A percentile compares a stretch with the other conserved stretches of the same genome.
phyloP scores from a whole-genome alignment of 1,284 basidiomycete genomes.

The Exobasidium cylindrosporum region DNA sequence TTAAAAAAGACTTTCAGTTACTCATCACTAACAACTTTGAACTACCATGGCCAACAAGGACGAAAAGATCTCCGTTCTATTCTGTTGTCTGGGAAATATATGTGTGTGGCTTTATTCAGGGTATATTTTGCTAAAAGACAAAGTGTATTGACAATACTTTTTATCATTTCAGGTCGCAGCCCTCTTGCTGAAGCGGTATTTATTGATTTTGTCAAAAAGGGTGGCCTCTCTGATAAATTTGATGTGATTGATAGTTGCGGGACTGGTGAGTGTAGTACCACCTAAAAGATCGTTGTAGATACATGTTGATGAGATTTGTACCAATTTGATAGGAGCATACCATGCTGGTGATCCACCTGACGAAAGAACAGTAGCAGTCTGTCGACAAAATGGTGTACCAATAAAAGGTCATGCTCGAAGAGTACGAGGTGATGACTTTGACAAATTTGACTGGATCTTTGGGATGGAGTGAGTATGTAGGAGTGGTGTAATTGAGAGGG shows the following conservation, averaged over 20 bases:
- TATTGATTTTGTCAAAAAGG: conserved; percentile 25
- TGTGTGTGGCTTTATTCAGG: conserved; percentile 26
- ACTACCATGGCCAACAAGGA: neutral
- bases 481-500: too few species aligned
- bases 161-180: conserved; percentile 8
- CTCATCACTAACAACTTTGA: too few species aligned
- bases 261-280: conserved; percentile 33
- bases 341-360: conserved; percentile 38
- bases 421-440: conserved; percentile 54
- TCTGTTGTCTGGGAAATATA: conserved; percentile 52
- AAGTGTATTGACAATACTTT: neutral
- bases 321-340: neutral
- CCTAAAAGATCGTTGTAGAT: too few species aligned
- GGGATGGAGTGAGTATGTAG: conserved; percentile 50
- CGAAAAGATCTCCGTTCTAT: conserved; percentile 42
- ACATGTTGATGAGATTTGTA: too few species aligned
- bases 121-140: neutral
- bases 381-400: conserved; percentile 56
- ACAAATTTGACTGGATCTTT: conserved; percentile 58
- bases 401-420: conserved; percentile 56
- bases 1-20: too few species aligned
- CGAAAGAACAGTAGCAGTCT: conserved; percentile 57
- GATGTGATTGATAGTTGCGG: conserved; percentile 46
- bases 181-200: conserved; percentile 44
- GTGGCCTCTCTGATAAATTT: conserved; percentile 31